phyloP scores from a whole-genome alignment of 441 rosid genomes.

The Manihot esculenta region DNA sequence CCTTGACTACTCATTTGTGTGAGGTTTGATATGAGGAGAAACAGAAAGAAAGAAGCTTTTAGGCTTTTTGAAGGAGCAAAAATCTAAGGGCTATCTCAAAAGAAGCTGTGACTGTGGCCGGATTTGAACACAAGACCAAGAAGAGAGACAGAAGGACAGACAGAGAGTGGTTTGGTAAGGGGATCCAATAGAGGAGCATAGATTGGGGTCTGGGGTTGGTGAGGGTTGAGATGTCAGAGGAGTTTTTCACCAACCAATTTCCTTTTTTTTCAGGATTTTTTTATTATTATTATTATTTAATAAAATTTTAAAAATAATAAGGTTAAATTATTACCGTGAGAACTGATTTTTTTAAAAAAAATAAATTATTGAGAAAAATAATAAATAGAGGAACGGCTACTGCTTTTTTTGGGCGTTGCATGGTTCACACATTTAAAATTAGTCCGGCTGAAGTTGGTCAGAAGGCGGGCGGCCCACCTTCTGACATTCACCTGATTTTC shows the following conservation, averaged over 20 bases:
- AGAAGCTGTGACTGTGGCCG: neutral
- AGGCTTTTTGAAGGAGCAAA: neutral
- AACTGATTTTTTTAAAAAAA: no score
- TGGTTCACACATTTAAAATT: no score
- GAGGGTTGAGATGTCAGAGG: slow-evolving; percentile 14
- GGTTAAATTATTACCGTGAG: no score
- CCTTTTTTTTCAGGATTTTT: no score
- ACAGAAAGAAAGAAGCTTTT: neutral
- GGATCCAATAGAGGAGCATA: neutral
- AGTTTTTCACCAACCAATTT: slow-evolving; percentile 20
- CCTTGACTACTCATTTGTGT: slow-evolving; percentile 53
- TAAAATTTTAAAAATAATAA: no score
- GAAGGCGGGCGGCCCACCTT: no score
- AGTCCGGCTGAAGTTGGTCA: no score
- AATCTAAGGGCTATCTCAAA: neutral
- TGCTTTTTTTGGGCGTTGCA: no score
- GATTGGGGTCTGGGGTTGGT: neutral
- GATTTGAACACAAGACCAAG: neutral
- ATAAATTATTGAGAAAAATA: no score
- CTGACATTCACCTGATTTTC: no score
- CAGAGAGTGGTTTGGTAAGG: slow-evolving; percentile 17
- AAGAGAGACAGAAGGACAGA: neutral
- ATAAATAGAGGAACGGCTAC: no score
- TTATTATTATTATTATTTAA: no score
- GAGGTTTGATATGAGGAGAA: neutral